Percentiles rank a stretch among this genome's conserved stretches.
phyloP scores from a whole-genome alignment of 164 flowering plant species.

The Liquidambar formosana region DNA sequence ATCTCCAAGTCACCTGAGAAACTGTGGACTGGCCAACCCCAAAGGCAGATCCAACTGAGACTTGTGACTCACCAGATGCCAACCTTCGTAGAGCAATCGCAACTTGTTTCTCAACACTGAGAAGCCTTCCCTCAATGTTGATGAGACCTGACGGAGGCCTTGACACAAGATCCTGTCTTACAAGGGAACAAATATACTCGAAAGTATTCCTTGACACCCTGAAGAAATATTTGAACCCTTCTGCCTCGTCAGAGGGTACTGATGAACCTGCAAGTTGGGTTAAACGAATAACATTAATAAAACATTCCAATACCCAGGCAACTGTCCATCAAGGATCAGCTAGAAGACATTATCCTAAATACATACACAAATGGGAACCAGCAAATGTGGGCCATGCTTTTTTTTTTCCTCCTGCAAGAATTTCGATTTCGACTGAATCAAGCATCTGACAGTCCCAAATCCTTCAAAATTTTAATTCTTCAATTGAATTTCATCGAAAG shows the following conservation, averaged over 20 bases:
- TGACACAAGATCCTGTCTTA: conserved; percentile 86
- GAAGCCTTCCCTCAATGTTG: conserved; percentile 97
- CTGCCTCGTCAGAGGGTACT: conserved; percentile 58
- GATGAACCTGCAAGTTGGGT: conserved; percentile 35
- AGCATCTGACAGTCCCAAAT: no score
- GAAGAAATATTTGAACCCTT: conserved; percentile 84
- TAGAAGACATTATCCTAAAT: no score
- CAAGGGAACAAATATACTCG: conserved; percentile 85
- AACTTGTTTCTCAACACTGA: conserved; percentile 96
- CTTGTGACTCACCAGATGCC: conserved; percentile 98
- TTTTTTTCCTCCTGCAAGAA: no score
- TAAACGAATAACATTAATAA: neutral
- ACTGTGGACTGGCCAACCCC: conserved; percentile 99
- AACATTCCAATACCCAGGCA: neutral
- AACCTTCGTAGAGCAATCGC: conserved; percentile 90
- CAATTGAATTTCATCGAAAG: neutral
- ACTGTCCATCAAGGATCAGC: neutral
- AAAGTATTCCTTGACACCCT: conserved; percentile 81
- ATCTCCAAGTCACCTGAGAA: conserved; percentile 97
- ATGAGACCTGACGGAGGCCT: conserved; percentile 98
- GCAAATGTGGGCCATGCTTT: no score
- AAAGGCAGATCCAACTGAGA: conserved; percentile 85
- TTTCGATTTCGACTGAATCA: no score
- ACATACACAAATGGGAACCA: no score
- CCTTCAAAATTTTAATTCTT: no score